Percentiles rank a stretch among this genome's conserved stretches.
Conservation (phyloP, 805 yeast genomes). For the Metschnikowia noctiluminum region DNA sequence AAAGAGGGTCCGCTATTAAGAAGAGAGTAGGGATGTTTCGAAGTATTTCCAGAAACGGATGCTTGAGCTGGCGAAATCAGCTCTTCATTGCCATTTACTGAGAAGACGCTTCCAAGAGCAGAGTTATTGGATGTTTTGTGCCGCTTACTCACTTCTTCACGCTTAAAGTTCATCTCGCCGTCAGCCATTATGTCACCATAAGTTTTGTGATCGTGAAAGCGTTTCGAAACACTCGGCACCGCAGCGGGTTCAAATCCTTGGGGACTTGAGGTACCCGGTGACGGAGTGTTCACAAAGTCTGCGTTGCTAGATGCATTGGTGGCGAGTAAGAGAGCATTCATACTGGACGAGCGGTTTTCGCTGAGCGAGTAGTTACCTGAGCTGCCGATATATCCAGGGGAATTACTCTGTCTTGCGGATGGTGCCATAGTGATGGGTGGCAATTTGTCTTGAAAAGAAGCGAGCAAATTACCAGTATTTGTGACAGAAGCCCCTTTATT, state of each 20-base stretch:
- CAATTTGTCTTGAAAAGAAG: conserved; percentile 10
- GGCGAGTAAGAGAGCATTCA: conserved; percentile 16
- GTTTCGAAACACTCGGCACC: conserved; percentile 1
- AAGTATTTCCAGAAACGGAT: background rate
- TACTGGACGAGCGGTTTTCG: conserved; percentile 7
- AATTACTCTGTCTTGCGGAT: conserved; percentile 1
- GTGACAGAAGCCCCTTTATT: background rate
- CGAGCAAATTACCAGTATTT: background rate
- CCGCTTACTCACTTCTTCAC: conserved; percentile 1
- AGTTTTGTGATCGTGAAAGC: background rate
- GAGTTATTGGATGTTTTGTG: background rate
- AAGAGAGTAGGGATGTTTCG: conserved; percentile 4
- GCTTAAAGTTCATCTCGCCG: background rate
- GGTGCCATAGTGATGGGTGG: conserved; percentile 12
- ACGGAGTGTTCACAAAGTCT: background rate
- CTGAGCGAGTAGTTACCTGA: conserved; percentile 1
- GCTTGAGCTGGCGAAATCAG: background rate
- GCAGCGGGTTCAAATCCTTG: background rate
- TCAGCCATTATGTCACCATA: background rate
- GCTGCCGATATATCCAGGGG: background rate
- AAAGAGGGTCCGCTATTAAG: background rate
- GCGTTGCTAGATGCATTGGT: conserved; percentile 6
- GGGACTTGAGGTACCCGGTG: background rate
- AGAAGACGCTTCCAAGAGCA: background rate
- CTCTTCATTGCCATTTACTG: background rate